phyloP scores from a whole-genome alignment of 2,329 filamentous ascomycete species.

The Aspergillus sp. region DNA sequence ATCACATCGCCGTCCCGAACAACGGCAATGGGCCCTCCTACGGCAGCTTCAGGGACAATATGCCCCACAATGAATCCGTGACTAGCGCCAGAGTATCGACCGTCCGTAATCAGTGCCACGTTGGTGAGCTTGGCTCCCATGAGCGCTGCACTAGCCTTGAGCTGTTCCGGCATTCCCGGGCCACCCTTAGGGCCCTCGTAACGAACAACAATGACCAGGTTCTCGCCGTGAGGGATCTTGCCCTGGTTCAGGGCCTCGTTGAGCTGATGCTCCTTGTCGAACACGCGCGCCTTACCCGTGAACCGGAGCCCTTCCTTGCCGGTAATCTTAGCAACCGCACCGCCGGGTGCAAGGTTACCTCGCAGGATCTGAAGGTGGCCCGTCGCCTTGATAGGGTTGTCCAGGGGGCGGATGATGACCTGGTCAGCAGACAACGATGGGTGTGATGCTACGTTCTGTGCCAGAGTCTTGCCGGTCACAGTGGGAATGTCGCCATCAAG shows the following conservation, averaged over 20 bases:
- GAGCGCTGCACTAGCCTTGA: conserved; percentile 83
- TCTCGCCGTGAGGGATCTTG: conserved; percentile 71
- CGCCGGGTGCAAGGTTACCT: conserved; percentile 84
- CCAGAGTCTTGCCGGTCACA: conserved; percentile 80
- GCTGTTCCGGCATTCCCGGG: conserved; percentile 93
- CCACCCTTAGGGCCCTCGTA: conserved; percentile 94
- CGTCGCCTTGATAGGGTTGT: conserved; percentile 79
- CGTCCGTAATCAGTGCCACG: conserved; percentile 88
- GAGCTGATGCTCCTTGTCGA: conserved; percentile 80
- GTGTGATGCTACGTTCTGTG: conserved; percentile 75
- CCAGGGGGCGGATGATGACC: conserved; percentile 76
- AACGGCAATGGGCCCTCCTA: conserved; percentile 83
- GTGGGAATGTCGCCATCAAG: conserved; percentile 78
- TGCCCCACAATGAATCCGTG: conserved; percentile 95
- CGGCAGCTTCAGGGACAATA: conserved; percentile 85
- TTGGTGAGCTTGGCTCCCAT: conserved; percentile 90
- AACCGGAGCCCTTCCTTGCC: conserved; percentile 89
- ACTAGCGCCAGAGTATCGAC: conserved; percentile 81
- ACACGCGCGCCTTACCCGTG: conserved; percentile 77
- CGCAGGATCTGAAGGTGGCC: conserved; percentile 87
- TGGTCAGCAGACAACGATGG: conserved; percentile 78
- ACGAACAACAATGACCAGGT: conserved; percentile 84
- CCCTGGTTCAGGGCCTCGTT: conserved; percentile 72
- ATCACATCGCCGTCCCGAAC: conserved; percentile 79
- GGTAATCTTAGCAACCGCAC: conserved; percentile 93